These are phyloP conservation scores for Ormosia semicastrata DNA, from an alignment of 306 rosid species.

Conservation along the genomic window DNA sequence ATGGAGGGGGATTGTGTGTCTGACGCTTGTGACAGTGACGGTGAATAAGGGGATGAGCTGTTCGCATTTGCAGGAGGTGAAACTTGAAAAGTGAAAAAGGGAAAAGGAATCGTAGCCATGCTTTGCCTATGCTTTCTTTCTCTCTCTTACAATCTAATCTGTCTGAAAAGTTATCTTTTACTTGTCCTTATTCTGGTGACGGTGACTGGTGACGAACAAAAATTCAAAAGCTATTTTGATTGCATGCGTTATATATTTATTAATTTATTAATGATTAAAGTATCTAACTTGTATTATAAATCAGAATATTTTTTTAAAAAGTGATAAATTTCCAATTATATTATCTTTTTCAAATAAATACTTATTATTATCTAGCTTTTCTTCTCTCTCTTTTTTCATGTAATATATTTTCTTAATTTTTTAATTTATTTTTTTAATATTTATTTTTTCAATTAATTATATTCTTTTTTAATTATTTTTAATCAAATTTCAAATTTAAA, in stretches of 20 bases:
- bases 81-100: not conserved
- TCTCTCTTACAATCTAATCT: conserved; percentile 18
- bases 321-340: no score
- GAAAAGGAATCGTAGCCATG: not conserved
- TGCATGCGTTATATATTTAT: not conserved
- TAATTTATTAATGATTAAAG: no score
- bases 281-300: no score
- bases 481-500: no score
- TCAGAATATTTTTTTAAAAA: no score
- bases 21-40: not conserved
- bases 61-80: conserved; percentile 13
- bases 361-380: no score
- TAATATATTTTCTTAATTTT: no score
- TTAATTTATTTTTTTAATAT: no score
- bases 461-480: no score
- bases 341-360: no score
- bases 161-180: conserved; percentile 33
- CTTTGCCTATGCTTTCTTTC: not conserved
- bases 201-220: not conserved
- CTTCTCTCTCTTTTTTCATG: no score
- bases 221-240: not conserved
- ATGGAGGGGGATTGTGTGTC: not conserved
- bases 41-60: conserved; percentile 29
- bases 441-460: no score
- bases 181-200: conserved; percentile 23